Percentiles rank a stretch among this genome's conserved stretches.
Evolutionary conservation across 202 grass and related monocot species (phyloP).

Genomic region (Setaria italica): DNA sequence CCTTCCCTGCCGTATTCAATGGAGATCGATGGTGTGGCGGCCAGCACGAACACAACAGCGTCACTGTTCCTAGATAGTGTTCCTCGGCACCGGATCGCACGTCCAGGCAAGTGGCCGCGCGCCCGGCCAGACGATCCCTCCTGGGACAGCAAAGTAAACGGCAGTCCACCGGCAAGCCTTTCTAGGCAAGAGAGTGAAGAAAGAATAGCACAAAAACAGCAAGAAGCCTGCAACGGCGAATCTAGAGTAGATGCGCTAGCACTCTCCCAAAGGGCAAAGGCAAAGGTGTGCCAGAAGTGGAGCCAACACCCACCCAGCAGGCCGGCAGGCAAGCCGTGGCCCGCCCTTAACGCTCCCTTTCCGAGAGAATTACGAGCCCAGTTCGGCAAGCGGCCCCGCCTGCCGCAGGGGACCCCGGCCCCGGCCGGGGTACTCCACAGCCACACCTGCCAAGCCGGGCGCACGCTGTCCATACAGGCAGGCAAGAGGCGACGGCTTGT

Average conservation of each 20-base stretch:
- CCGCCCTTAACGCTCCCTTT: neutral
- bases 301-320: neutral
- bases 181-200: neutral
- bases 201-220: neutral
- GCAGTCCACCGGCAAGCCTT: neutral
- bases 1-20: neutral
- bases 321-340: neutral
- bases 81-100: neutral
- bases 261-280: neutral
- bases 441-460: neutral
- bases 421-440: neutral
- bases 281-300: neutral
- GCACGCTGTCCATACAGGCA: constrained; percentile 22
- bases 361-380: neutral
- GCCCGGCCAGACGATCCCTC: neutral
- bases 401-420: neutral
- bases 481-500: constrained; percentile 4
- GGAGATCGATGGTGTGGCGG: neutral
- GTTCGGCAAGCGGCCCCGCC: neutral
- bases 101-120: neutral
- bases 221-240: neutral
- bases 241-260: neutral
- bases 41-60: neutral
- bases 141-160: neutral
- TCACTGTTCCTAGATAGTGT: neutral